A percentile compares a stretch with the other conserved stretches of the same genome.
phyloP scores from a whole-genome alignment of 331 rosid genomes.

The Rhamnella rubrinervis region DNA sequence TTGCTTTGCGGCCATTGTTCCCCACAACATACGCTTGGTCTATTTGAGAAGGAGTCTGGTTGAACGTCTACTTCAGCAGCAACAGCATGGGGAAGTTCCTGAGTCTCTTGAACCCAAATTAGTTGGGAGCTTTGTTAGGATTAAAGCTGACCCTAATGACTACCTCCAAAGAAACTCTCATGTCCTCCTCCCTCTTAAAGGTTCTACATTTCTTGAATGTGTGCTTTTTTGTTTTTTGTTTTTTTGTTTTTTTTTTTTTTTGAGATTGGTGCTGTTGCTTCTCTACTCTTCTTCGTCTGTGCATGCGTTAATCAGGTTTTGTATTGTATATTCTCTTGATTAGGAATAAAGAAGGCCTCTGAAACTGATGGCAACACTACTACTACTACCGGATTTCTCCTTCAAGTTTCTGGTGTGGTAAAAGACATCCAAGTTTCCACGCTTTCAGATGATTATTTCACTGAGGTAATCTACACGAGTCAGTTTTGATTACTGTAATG shows the following conservation, averaged over 20 bases:
- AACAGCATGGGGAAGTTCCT: not conserved
- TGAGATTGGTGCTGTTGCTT: too few relatives aligned
- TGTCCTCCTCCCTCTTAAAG: constrained; percentile 69
- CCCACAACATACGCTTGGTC: constrained; percentile 64
- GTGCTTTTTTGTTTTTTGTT: too few relatives aligned
- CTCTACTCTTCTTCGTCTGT: constrained; percentile 35
- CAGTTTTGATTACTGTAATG: too few relatives aligned
- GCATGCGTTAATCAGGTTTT: too few relatives aligned
- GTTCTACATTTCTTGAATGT: constrained; percentile 30
- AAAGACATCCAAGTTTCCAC: constrained; percentile 44
- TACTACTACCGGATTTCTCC: constrained; percentile 29
- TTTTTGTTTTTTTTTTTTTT: too few relatives aligned
- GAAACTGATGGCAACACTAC: constrained; percentile 26
- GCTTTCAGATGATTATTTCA: constrained; percentile 76
- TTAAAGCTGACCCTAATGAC: constrained; percentile 57
- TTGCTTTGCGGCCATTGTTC: constrained; percentile 58
- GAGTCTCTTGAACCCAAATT: constrained; percentile 46
- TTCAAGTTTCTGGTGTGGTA: constrained; percentile 50
- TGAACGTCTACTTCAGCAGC: constrained; percentile 40
- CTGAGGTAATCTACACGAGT: constrained; percentile 42
- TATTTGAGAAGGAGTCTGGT: constrained; percentile 63
- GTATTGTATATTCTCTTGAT: too few relatives aligned
- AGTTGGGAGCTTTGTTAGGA: constrained; percentile 69
- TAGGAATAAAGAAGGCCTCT: constrained; percentile 31
- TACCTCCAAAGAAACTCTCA: constrained; percentile 64